Base-by-base conservation (phyloP, 495 filamentous ascomycete species). In the Trichoderma virens region DNA sequence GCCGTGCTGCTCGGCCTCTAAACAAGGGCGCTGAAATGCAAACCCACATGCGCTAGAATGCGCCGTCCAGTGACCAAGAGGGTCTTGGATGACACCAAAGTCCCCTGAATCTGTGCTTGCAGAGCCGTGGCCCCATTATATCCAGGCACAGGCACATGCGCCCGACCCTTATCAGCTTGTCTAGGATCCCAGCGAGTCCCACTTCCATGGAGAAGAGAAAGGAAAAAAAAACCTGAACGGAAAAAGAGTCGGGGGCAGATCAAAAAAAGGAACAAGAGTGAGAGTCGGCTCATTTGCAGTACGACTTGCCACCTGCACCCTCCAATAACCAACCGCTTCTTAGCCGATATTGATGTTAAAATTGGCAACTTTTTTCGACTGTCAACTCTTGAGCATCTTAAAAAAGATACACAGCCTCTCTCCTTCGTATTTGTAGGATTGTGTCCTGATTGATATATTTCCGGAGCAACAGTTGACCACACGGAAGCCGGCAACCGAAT, bases 121-220 rank as follows among this genome's bases (percentile, higher is more conserved):
- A 18, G 23, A 56, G 23, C 25, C 51, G 28, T 56, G 23, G 20
- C 43, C 43, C 43, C 43, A 47, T 47, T 47, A n/a, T n/a, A n/a
- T 20, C 18, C 18, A 47, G 43, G 43, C 43, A 8, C 43, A 47
- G 28, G n/a, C n/a, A 0, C 51, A 56, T 31, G 20, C 47, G 13
- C 11, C 51, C 51, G 11, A 56, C 20, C 16, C 2, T 9, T 16
- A 56, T 28, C 25, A 56, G 51, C 51, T 56, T 30, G 25, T 27
- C 51, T 56, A 51, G 45, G 45, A 56, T 56, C 51, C 51, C 16
- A 56, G 51, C 2, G 30, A 28, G 51, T 56, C 51, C 51, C 51
- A 56, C 51, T 56, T 56, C 25, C 9, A 56, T 9, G 23, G 23
- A 27, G 16, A 54, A 27, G 25, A 27, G 25, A 54, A 30, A 56